Evolutionary conservation across 345 rosid species (phyloP), one percentile per base, ranked within the genome.

Genomic region (Conringia planisiliqua): DNA sequence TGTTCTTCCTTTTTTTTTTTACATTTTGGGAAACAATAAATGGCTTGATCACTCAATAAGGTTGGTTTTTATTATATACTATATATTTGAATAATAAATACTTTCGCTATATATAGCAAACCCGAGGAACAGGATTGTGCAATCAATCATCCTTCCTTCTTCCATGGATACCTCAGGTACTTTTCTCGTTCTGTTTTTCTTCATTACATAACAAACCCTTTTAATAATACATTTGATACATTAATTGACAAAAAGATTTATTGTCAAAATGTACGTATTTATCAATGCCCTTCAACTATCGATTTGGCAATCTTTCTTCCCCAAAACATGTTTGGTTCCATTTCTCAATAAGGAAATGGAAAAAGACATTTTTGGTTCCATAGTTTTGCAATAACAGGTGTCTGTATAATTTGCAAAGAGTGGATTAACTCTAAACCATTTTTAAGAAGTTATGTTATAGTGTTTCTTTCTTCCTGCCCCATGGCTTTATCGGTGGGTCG

Each of bases 151-250:
- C 43, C 33, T 55, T 56, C 20, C 44, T 44, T 56, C 32, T 6
- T 11, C 71, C 65, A 74, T 74, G 78, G 72, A 47, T 44, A 12
- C 50, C 30, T 5, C 24, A 66, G 72, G 78, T 74, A 66, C 59
- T 47, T 26, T 47, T 52, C 47, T 52, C 58, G 20, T 11, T 55
- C 56, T 40, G 24, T 57, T 55, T 65, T 33, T 39, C 57, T 44
- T 64, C 51, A 16, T 44, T 73, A 17, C 55, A 40, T 62, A 16
- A 39, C 17, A 30, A 17, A 30, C 38, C 54, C 10, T 27, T 46
- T 48, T 35, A 17, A 27, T 16, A 7, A 17, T 17, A 26, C 20
- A 38, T 62, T 16, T 61, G 39, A 71, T 62, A n/a, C 30, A 50
- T 27, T 38, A n/a, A n/a, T n/a, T n/a, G n/a, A 35, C 38, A 59